Percentiles rank a stretch among this genome's conserved stretches.
Conservation (phyloP, 2,329 filamentous ascomycete genomes). For the Alternaria conjuncta region DNA sequence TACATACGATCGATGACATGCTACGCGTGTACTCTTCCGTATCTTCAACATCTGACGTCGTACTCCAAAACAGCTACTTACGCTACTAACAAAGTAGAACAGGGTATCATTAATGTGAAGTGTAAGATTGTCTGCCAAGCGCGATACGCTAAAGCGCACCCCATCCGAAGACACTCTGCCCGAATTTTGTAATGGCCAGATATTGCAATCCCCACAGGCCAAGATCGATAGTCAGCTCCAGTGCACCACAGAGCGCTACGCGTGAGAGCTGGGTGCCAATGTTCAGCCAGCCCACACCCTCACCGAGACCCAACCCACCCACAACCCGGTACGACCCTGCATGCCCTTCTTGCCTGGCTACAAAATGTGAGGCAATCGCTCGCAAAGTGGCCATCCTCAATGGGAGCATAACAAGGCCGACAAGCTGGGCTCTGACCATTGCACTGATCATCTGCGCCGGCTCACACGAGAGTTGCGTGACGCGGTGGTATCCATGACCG, state of each 20-base stretch:
- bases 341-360: conserved; percentile 17
- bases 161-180: conserved; percentile 44
- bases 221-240: conserved; percentile 44
- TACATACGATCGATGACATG: too few species aligned
- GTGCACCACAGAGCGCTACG: conserved; percentile 39
- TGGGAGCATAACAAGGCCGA: conserved; percentile 39
- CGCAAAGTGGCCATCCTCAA: conserved; percentile 39
- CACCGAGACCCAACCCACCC: conserved; percentile 10
- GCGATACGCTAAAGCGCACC: conserved; percentile 34
- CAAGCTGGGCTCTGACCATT: conserved; percentile 41
- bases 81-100: too few species aligned
- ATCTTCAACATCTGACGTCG: too few species aligned
- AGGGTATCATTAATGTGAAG: too few species aligned
- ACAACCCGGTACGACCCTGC: conserved; percentile 15
- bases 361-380: conserved; percentile 41
- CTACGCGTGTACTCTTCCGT: too few species aligned
- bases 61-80: too few species aligned
- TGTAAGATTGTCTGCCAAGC: too few species aligned
- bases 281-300: conserved; percentile 22
- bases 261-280: conserved; percentile 37
- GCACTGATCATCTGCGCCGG: conserved; percentile 42
- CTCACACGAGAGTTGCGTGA: conserved; percentile 44
- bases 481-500: conserved; percentile 35
- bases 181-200: conserved; percentile 34
- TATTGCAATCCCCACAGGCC: conserved; percentile 45